Percentiles rank a stretch among this genome's conserved stretches.
These are phyloP conservation scores for Fusarium subglutinans DNA, from an alignment of 2,329 filamentous ascomycete species.

Conservation along the genomic window DNA sequence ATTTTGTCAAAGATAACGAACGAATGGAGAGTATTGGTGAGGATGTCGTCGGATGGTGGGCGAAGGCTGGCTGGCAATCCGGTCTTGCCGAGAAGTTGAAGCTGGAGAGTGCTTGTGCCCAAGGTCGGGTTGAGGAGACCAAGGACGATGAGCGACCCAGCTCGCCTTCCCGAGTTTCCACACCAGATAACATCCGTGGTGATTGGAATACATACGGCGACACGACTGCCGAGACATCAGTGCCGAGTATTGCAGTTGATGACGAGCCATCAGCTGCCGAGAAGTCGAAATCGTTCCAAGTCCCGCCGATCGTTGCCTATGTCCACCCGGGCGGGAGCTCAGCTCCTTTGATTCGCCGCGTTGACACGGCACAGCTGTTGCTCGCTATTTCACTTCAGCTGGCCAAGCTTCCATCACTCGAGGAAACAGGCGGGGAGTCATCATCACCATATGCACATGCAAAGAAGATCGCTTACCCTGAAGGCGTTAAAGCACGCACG, in stretches of 20 bases:
- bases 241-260: constrained; percentile 5
- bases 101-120: constrained; percentile 67
- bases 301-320: constrained; percentile 84
- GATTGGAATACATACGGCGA: neutral
- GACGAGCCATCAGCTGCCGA: constrained; percentile 12
- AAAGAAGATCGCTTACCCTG: constrained; percentile 83
- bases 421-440: constrained; percentile 66
- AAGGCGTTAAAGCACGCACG: constrained; percentile 80
- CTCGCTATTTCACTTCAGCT: constrained; percentile 84
- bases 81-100: constrained; percentile 82
- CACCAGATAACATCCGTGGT: constrained; percentile 27
- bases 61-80: constrained; percentile 90
- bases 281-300: constrained; percentile 39
- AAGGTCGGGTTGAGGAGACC: constrained; percentile 52
- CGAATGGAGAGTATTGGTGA: constrained; percentile 88
- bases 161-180: constrained; percentile 40
- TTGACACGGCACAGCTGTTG: constrained; percentile 86
- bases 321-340: constrained; percentile 69
- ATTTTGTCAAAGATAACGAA: constrained; percentile 82
- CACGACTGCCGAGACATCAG: neutral
- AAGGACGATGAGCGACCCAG: constrained; percentile 47
- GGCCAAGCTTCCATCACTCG: constrained; percentile 80
- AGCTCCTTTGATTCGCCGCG: constrained; percentile 79
- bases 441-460: constrained; percentile 80
- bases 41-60: constrained; percentile 94